Evolutionary conservation across 2,329 filamentous ascomycete genomes (phyloP).

Genomic region (Cladosporium cucumerinum): DNA sequence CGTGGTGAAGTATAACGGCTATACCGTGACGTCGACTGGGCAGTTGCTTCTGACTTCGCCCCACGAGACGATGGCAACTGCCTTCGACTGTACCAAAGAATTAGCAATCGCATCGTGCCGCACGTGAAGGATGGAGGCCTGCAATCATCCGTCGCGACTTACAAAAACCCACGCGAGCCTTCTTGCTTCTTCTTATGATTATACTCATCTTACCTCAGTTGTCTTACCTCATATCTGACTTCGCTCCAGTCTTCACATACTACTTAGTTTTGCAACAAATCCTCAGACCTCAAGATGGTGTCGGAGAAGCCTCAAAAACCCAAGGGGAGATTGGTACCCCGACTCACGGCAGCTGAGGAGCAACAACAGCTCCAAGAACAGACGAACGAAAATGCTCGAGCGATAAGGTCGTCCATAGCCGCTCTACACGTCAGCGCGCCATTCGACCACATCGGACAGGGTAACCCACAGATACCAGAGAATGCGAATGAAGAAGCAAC

Average conservation of each 20-base stretch:
- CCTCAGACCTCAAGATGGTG: neutral
- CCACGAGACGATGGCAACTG: neutral
- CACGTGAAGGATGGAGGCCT: neutral
- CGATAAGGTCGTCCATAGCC: neutral
- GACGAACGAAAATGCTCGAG: neutral
- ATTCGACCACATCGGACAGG: neutral
- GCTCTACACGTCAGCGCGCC: neutral
- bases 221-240: neutral
- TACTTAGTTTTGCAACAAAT: neutral
- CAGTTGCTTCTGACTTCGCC: neutral
- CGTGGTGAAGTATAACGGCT: neutral
- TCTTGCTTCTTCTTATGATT: neutral
- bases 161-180: neutral
- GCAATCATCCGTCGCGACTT: neutral
- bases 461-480: neutral
- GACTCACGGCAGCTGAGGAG: neutral
- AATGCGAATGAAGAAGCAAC: neutral
- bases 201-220: neutral
- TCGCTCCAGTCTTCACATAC: neutral
- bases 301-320: neutral
- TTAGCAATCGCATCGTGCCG: neutral
- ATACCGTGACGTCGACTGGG: neutral
- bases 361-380: neutral
- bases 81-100: neutral
- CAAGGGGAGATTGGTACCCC: neutral